A percentile compares a stretch with the other conserved stretches of the same genome.
phyloP scores from a whole-genome alignment of 2,329 filamentous ascomycete genomes.

The Diplodia sapinea region DNA sequence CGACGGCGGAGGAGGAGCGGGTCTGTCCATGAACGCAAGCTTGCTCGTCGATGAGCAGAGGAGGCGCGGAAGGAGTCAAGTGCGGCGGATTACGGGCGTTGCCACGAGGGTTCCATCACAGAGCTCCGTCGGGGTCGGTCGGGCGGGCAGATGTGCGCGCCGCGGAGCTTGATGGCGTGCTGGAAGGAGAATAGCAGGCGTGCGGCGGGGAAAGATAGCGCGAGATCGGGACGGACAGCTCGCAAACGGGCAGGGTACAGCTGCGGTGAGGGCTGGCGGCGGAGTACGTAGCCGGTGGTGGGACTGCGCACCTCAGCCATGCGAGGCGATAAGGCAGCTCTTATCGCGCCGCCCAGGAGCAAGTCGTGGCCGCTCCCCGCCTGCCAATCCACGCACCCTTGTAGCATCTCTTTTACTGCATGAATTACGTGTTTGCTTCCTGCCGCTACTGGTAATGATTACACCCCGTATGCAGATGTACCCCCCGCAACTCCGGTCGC shows the following conservation, averaged over 20 bases:
- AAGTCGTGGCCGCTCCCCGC: conserved; percentile 13
- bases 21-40: conserved; percentile 22
- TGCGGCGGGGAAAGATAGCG: background rate
- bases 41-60: conserved; percentile 12
- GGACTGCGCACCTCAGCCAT: conserved; percentile 3
- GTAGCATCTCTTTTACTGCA: background rate
- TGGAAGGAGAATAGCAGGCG: background rate
- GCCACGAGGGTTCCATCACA: conserved; percentile 19
- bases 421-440: conserved; percentile 24
- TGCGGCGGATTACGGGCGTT: conserved; percentile 6
- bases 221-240: background rate
- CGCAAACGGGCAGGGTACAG: conserved; percentile 16
- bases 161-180: background rate
- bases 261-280: conserved; percentile 21
- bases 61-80: too few relatives aligned
- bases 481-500: conserved; percentile 23
- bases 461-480: conserved; percentile 8
- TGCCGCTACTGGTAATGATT: conserved; percentile 23
- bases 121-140: conserved; percentile 11
- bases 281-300: conserved; percentile 1
- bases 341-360: background rate
- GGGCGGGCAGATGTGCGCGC: conserved; percentile 4
- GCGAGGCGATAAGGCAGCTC: conserved; percentile 19
- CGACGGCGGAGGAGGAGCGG: conserved; percentile 4
- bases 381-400: background rate